phyloP scores from a whole-genome alignment of 257 asterid species.

The Capsicum pubescens region DNA sequence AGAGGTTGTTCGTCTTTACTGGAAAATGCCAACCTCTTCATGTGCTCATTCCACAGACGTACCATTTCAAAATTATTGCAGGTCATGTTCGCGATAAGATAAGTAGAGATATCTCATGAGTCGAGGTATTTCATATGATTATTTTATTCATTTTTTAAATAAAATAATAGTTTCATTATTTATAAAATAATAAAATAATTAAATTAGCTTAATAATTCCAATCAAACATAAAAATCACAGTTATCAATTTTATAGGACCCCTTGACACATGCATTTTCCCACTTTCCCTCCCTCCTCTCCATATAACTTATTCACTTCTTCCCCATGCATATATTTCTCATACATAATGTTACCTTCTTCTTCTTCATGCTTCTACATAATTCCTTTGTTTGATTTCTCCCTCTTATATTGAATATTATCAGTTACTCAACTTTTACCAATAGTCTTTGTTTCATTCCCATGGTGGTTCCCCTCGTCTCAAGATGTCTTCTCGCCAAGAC shows the following conservation, averaged over 20 bases:
- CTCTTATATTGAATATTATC: neutral
- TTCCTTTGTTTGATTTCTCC: neutral
- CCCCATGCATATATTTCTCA: constrained; percentile 3
- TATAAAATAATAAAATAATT: too few species aligned
- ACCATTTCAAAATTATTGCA: constrained; percentile 21
- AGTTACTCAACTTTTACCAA: neutral
- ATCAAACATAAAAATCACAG: too few species aligned
- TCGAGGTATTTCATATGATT: neutral
- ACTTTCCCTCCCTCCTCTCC: neutral
- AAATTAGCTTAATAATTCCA: too few species aligned
- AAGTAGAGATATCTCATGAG: too few species aligned
- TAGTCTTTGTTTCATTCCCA: constrained; percentile 41
- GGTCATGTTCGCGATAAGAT: too few species aligned
- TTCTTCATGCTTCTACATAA: neutral
- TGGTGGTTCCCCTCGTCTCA: constrained; percentile 66
- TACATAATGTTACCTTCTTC: neutral
- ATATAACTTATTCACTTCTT: neutral
- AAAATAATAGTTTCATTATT: too few species aligned
- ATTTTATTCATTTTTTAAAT: neutral
- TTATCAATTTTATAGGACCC: too few species aligned
- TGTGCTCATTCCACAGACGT: constrained; percentile 24
- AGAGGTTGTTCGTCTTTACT: constrained; percentile 15
- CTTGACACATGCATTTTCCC: neutral
- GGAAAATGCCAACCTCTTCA: constrained; percentile 17
- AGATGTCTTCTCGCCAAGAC: constrained; percentile 68